Conservation (phyloP, 2,329 filamentous ascomycete species). For the Penicillium capsulatum region DNA sequence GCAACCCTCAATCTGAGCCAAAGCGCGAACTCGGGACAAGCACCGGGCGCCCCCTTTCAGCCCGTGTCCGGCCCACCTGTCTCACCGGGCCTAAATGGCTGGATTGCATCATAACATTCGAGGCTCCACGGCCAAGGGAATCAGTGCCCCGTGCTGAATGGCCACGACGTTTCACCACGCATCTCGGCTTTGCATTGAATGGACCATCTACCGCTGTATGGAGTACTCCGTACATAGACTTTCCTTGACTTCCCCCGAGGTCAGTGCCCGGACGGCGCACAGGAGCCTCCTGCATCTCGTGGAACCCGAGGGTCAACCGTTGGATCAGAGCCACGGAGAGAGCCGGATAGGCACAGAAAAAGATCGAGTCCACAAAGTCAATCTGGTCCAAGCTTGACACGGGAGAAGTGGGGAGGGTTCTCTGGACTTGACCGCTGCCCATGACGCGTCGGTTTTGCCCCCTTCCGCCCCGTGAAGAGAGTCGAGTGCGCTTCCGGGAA, state of each 20-base stretch:
- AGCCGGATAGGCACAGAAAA: slow-evolving; percentile 15
- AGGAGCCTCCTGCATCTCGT: no score
- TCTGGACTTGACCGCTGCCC: not conserved
- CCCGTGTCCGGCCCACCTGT: slow-evolving; percentile 22
- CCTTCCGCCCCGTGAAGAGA: not conserved
- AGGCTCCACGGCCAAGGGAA: no score
- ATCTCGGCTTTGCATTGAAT: no score
- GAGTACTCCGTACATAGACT: no score
- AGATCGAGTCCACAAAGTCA: not conserved
- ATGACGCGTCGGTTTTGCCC: not conserved
- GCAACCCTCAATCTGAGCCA: no score
- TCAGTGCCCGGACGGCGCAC: no score
- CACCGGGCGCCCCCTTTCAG: slow-evolving; percentile 4
- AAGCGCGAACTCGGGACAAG: not conserved
- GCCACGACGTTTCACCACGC: no score
- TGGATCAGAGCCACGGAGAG: slow-evolving; percentile 14
- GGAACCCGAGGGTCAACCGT: no score
- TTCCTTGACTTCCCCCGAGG: no score
- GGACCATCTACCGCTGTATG: no score
- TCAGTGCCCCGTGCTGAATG: no score
- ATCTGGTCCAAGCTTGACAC: slow-evolving; percentile 15
- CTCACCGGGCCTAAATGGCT: slow-evolving; percentile 1
- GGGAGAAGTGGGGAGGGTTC: slow-evolving; percentile 15
- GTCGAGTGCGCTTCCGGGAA: slow-evolving; percentile 14
- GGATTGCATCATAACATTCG: slow-evolving; percentile 1